These are phyloP conservation scores for Phlyctochytrium planicorne DNA, from an alignment of 192 early-diverging fungal species.

Conservation along the genomic window DNA sequence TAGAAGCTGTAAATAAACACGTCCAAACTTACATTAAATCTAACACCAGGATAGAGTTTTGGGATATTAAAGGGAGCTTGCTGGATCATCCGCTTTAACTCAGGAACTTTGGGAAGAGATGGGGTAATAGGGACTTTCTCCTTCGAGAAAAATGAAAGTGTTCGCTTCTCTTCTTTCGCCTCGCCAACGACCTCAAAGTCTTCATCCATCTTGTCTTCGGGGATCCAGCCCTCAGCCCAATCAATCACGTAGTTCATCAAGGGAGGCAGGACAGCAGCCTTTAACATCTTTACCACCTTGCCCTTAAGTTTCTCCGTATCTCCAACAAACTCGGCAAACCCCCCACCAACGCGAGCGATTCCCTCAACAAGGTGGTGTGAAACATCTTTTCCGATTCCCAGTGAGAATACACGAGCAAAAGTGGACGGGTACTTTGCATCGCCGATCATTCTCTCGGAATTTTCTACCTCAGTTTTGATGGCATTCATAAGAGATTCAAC, in stretches of 20 bases:
- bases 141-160: background rate
- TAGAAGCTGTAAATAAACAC: no score
- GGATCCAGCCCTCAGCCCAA: slow-evolving; percentile 22
- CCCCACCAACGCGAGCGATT: slow-evolving; percentile 48
- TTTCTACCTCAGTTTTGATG: slow-evolving; percentile 10
- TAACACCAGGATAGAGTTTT: slow-evolving; percentile 27
- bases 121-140: slow-evolving; percentile 11
- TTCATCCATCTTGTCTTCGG: slow-evolving; percentile 18
- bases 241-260: slow-evolving; percentile 43
- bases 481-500: slow-evolving; percentile 35
- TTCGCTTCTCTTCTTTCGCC: slow-evolving; percentile 17
- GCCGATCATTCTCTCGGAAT: slow-evolving; percentile 5
- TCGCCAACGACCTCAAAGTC: slow-evolving; percentile 17
- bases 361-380: slow-evolving; percentile 51
- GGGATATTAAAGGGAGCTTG: slow-evolving; percentile 40
- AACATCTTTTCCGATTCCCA: slow-evolving; percentile 49
- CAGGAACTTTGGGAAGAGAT: slow-evolving; percentile 18
- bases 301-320: slow-evolving; percentile 45
- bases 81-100: slow-evolving; percentile 18
- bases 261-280: slow-evolving; percentile 41
- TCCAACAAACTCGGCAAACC: slow-evolving; percentile 47
- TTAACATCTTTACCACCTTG: slow-evolving; percentile 55
- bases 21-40: slow-evolving; percentile 21
- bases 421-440: background rate
- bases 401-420: slow-evolving; percentile 44